These are phyloP conservation scores for Gonium pectorale DNA, from an alignment of 139 green algal species.

Conservation along the genomic window DNA sequence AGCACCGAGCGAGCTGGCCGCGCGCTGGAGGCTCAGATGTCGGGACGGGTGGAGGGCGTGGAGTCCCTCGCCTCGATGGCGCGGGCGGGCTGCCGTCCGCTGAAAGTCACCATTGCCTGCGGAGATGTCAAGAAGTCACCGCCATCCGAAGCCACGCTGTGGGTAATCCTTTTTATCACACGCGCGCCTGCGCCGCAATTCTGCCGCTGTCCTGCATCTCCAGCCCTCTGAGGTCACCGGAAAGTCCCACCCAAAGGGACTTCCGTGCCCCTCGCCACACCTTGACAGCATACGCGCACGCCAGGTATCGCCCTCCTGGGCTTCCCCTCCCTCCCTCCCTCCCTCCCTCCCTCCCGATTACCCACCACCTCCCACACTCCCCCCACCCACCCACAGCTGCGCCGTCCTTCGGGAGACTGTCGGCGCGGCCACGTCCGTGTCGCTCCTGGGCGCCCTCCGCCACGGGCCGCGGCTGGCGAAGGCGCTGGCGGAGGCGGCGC, in stretches of 20 bases:
- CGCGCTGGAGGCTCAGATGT: not conserved
- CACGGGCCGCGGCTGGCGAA: not conserved
- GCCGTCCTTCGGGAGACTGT: not conserved
- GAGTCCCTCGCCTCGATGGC: not conserved
- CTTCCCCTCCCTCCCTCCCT: too few relatives aligned
- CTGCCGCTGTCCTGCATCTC: too few relatives aligned
- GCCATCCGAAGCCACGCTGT: slow-evolving; percentile 7
- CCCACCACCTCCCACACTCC: too few relatives aligned
- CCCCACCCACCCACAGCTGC: not conserved
- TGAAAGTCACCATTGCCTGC: not conserved
- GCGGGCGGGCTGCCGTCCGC: not conserved
- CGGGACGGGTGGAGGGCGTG: not conserved
- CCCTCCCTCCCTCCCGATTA: too few relatives aligned
- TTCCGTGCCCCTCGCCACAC: too few relatives aligned
- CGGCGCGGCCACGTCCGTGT: not conserved
- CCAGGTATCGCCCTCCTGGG: too few relatives aligned
- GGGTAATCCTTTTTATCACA: too few relatives aligned
- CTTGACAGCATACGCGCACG: too few relatives aligned
- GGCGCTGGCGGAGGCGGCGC: not conserved
- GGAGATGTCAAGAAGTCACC: not conserved
- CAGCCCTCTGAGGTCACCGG: too few relatives aligned
- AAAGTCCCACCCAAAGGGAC: too few relatives aligned
- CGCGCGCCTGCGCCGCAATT: too few relatives aligned
- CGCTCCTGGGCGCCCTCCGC: not conserved
- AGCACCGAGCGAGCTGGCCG: too few relatives aligned